Evolutionary conservation across 2,329 filamentous ascomycete genomes (phyloP).

Genomic region (Neospermospora avenae): DNA sequence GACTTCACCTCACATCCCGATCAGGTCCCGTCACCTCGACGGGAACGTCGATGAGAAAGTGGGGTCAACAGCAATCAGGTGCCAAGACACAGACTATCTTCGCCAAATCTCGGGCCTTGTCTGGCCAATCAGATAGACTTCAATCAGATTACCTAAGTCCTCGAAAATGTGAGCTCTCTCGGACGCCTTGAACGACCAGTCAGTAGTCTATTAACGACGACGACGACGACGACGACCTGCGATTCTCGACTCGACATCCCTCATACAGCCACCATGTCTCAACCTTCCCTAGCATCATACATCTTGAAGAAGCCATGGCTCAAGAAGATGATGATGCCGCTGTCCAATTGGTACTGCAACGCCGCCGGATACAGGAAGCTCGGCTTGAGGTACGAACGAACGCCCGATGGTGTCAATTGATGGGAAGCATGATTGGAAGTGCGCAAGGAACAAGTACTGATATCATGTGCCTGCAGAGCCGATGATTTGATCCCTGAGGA

Average conservation of each 20-base stretch:
- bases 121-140: background rate
- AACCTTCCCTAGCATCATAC: conserved; percentile 64
- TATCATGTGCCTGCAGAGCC: conserved; percentile 55
- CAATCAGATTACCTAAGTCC: conserved; percentile 1
- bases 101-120: background rate
- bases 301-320: conserved; percentile 86
- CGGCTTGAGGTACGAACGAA: conserved; percentile 70
- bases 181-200: background rate
- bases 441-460: conserved; percentile 17
- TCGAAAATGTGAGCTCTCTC: conserved; percentile 1
- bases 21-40: no score
- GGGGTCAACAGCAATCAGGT: background rate
- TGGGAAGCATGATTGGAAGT: background rate
- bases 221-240: background rate
- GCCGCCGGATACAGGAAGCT: conserved; percentile 90
- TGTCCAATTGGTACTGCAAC: conserved; percentile 85
- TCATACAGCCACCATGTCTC: conserved; percentile 33
- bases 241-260: conserved; percentile 13
- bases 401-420: conserved; percentile 12
- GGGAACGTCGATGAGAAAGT: no score
- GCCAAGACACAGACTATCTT: background rate
- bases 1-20: no score
- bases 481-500: conserved; percentile 96
- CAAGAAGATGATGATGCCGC: conserved; percentile 70
- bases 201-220: background rate